Evolutionary conservation across 228 moss, liverwort and hornwort species (phyloP).

Genomic region (Sphagnum fallax): DNA sequence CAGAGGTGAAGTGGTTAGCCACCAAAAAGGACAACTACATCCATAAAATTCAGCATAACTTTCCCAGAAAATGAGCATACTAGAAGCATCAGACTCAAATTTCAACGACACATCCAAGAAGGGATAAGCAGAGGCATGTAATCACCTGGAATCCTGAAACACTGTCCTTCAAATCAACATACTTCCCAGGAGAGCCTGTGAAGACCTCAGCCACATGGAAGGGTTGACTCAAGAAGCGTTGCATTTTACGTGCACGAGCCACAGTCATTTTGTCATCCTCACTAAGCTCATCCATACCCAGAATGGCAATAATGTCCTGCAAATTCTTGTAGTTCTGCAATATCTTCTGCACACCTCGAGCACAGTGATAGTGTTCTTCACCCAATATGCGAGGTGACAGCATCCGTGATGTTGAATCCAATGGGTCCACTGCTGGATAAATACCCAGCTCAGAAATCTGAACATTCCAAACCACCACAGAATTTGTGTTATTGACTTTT

Average conservation of each 20-base stretch:
- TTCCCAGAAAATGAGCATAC: too few species aligned
- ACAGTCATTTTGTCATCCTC: conserved; percentile 96
- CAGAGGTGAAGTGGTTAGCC: background rate
- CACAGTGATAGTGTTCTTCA: conserved; percentile 85
- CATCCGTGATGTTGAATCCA: conserved; percentile 97
- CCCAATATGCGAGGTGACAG: conserved; percentile 85
- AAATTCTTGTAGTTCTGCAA: conserved; percentile 98
- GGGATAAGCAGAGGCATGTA: background rate
- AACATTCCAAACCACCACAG: too few species aligned
- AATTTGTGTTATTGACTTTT: too few species aligned
- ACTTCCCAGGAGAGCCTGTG: conserved; percentile 94
- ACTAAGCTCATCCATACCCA: conserved; percentile 97
- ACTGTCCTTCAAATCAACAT: conserved; percentile 89
- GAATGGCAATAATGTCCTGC: conserved; percentile 96
- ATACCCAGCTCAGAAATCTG: conserved; percentile 96
- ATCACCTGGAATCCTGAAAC: conserved; percentile 74
- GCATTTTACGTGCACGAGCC: conserved; percentile 88
- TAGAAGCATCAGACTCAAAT: too few species aligned
- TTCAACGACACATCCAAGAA: too few species aligned
- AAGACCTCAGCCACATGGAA: conserved; percentile 99
- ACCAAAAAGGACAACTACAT: too few species aligned
- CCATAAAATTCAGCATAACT: too few species aligned
- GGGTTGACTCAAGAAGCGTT: conserved; percentile 95
- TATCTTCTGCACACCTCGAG: conserved; percentile 91
- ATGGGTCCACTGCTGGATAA: conserved; percentile 93